Evolutionary conservation across 208 protist genomes (phyloP).

Genomic region (Herpetomonas samuelpessoai): DNA sequence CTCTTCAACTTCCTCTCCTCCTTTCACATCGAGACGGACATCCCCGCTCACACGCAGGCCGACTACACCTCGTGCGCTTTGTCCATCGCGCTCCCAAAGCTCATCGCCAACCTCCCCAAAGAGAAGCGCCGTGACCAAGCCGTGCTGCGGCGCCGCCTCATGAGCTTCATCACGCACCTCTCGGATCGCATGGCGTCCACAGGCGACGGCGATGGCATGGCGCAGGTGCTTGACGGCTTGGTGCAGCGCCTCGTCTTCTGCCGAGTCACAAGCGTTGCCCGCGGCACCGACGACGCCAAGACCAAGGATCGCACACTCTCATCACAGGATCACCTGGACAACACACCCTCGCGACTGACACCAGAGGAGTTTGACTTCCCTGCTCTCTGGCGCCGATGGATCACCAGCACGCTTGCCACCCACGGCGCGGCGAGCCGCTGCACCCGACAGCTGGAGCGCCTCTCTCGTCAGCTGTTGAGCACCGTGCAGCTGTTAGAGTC

Average conservation of each 20-base stretch:
- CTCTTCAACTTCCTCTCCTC: constrained; percentile 79
- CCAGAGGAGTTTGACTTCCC: constrained; percentile 14
- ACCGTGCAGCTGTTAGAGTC: constrained; percentile 59
- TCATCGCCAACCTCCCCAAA: constrained; percentile 62
- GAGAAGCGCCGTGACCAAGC: constrained; percentile 79
- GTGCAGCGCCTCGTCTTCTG: constrained; percentile 67
- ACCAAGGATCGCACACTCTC: no score
- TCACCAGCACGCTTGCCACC: constrained; percentile 1
- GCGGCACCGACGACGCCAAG: constrained; percentile 1
- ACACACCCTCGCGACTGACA: not conserved
- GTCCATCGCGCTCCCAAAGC: constrained; percentile 71
- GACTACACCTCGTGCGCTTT: constrained; percentile 75
- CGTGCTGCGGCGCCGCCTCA: constrained; percentile 71
- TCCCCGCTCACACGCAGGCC: constrained; percentile 41
- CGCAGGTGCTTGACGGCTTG: constrained; percentile 60
- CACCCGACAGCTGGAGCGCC: constrained; percentile 48
- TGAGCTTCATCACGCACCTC: constrained; percentile 75
- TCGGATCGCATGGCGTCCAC: not conserved
- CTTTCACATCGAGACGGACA: constrained; percentile 76
- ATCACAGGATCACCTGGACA: no score
- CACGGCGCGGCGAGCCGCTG: constrained; percentile 12
- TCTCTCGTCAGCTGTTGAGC: constrained; percentile 52
- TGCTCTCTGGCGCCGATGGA: constrained; percentile 5
- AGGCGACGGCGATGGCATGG: constrained; percentile 18
- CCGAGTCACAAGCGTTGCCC: constrained; percentile 22